Base-by-base conservation (phyloP, 148 eudicot species). In the Polygonum aviculare region DNA sequence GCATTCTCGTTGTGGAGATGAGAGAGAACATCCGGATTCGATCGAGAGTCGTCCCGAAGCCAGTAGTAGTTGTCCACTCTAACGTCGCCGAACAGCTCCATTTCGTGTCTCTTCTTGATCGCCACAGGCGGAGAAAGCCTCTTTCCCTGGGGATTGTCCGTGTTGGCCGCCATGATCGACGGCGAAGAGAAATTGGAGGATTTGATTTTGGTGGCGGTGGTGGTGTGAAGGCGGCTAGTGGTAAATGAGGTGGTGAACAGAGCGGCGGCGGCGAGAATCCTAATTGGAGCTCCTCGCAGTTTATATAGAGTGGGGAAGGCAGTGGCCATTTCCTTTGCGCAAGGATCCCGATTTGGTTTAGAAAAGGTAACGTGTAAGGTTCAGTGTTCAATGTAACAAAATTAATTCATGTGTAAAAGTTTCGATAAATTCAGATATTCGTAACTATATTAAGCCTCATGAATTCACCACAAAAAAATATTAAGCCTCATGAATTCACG, bases 41-140 rank as follows among this genome's bases (percentile, higher is more conserved):
- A 80, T 51, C 96, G 88, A 62, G 97, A 85, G 79, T 94, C 97
- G 40, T 92, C 98, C 4, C 97, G 87, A 9, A 94, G 86, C 98
- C 97, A 94, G 84, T 92, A 94, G 80, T 92, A 94, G 75, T 89
- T 54, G 52, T 94, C 98, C 41, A 85, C 80, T 60, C 98, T 87
- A 0, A 87, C 83, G 75, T 94, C 98, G 22, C 93, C 93, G 78
- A 94, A 94, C 92, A 87, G 60, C 85, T 87, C 93, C 86, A 94
- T 83, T 33, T 83, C 86, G 72, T 90, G 86, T 63, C 76, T 85
- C 83, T 85, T 85, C 72, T 87, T 94, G 80, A 87, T 90, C 16
- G 97, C 92, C 55, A 74, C 74, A 22, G 98, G 93, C 16, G 87
- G 85, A 31, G 73, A 2, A 49, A 7, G 63, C 40, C 22, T 67